Percentiles rank a stretch among this genome's conserved stretches.
phyloP scores from a whole-genome alignment of 495 filamentous ascomycete species.

The Clavariopsis aquatica region DNA sequence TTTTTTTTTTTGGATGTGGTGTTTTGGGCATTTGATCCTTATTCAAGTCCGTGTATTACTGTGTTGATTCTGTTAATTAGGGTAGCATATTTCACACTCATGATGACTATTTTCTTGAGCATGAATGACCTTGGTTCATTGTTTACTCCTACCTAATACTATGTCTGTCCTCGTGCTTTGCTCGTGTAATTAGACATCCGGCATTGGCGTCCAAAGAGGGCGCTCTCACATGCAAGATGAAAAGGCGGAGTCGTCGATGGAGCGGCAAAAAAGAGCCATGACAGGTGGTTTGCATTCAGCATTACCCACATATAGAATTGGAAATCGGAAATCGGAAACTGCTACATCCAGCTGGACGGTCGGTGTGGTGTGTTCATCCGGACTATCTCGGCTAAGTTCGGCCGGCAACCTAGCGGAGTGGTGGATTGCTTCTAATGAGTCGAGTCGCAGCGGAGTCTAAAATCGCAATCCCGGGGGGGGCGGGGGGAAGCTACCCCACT shows the following conservation, averaged over 20 bases:
- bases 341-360: too few relatives aligned
- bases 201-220: too few relatives aligned
- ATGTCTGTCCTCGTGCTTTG: background rate
- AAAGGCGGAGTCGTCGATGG: too few relatives aligned
- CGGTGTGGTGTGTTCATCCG: too few relatives aligned
- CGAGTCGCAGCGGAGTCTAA: background rate
- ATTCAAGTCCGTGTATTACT: background rate
- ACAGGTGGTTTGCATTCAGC: too few relatives aligned
- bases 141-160: too few relatives aligned
- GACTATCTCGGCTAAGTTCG: background rate
- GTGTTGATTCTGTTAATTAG: constrained; percentile 17
- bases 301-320: background rate
- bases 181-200: too few relatives aligned
- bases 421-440: background rate
- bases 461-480: too few relatives aligned
- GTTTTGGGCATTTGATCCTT: background rate
- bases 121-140: too few relatives aligned
- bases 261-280: too few relatives aligned
- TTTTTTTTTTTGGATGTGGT: background rate
- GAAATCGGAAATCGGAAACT: too few relatives aligned
- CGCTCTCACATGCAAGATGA: too few relatives aligned
- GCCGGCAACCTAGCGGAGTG: background rate
- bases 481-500: constrained; percentile 7
- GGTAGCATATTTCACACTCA: constrained; percentile 11
- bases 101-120: background rate